Percentiles rank a stretch among this genome's conserved stretches.
Conservation (phyloP, 78 protist genomes). For the Dictyostelium capitatum region DNA sequence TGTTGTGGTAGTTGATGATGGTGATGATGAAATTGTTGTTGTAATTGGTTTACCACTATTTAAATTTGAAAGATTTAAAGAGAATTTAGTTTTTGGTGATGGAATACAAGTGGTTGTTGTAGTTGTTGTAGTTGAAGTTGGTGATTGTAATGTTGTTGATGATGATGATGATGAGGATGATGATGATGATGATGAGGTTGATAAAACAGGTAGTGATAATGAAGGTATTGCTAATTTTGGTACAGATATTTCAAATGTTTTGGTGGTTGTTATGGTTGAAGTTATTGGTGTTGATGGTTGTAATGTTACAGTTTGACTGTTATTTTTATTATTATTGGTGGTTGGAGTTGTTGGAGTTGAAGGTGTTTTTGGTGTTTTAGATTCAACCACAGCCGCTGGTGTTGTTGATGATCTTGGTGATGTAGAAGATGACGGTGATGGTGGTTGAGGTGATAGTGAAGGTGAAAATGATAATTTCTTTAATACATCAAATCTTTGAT, state of each 20-base stretch:
- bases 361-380: background rate
- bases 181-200: background rate
- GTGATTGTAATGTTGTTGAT: background rate
- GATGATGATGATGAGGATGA: background rate
- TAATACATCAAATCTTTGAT: conserved; percentile 63
- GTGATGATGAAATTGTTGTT: background rate
- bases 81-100: background rate
- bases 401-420: background rate
- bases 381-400: background rate
- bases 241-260: background rate
- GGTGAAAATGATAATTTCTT: conserved; percentile 46
- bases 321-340: background rate
- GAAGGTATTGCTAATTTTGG: background rate
- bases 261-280: background rate
- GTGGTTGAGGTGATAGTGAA: conserved; percentile 1
- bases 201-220: background rate
- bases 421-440: background rate
- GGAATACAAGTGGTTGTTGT: background rate
- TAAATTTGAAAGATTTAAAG: background rate
- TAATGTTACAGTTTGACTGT: background rate
- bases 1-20: background rate
- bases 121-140: background rate
- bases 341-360: background rate
- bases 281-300: background rate
- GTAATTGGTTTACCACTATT: background rate